Percentiles rank a stretch among this genome's conserved stretches.
phyloP scores from a whole-genome alignment of 202 grass and related monocot genomes.

The Brachypodium distachyon region DNA sequence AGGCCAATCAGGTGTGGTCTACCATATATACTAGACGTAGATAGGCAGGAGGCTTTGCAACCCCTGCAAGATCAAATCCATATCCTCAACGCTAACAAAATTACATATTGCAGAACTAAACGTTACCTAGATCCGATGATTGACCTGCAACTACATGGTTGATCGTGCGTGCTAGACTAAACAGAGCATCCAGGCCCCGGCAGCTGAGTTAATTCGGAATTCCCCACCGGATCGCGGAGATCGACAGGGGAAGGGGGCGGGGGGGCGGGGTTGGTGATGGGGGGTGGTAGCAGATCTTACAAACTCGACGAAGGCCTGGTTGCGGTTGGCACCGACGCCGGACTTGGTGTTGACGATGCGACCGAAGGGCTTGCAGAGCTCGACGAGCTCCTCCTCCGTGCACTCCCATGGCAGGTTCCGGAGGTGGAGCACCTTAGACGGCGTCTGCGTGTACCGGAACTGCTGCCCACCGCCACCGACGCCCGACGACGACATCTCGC shows the following conservation, averaged over 20 bases:
- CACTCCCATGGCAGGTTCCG: constrained; percentile 86
- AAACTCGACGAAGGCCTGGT: constrained; percentile 89
- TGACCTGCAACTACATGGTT: not conserved
- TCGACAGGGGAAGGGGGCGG: not conserved
- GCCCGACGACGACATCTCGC: constrained; percentile 45
- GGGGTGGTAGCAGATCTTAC: constrained; percentile 11
- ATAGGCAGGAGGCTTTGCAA: not conserved
- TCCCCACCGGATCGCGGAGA: not conserved
- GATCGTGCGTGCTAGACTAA: not conserved
- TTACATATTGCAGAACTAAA: not conserved
- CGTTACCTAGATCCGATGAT: constrained; percentile 6
- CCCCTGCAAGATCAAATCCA: not conserved
- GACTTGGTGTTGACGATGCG: constrained; percentile 72
- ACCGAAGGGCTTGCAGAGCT: constrained; percentile 82
- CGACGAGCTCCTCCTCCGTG: constrained; percentile 71
- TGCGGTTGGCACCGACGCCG: constrained; percentile 76
- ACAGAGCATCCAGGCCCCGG: not conserved
- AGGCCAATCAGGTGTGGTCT: not conserved
- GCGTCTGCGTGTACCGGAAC: constrained; percentile 81
- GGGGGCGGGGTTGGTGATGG: not conserved
- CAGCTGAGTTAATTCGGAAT: not conserved
- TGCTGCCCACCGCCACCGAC: constrained; percentile 37
- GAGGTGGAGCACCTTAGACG: constrained; percentile 85
- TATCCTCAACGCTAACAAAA: not conserved
- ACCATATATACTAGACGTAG: not conserved